Evolutionary conservation across 2,329 filamentous ascomycete species (phyloP).

Genomic region (Alternaria sp.): DNA sequence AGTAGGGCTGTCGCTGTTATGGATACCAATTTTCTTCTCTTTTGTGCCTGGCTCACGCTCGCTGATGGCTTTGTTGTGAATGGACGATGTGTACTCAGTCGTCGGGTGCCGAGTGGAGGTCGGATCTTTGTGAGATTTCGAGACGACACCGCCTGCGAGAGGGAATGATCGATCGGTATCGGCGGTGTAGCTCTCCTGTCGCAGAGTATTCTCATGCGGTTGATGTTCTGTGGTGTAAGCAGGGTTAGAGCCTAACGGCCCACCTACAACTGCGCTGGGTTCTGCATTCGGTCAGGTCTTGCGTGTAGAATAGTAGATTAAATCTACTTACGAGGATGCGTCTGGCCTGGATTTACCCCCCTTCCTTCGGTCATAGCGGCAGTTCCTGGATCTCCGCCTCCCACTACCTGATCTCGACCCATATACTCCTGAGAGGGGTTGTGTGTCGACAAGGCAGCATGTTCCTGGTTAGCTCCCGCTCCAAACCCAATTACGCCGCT

Average conservation of each 20-base stretch:
- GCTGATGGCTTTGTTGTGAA: slow-evolving; percentile 9
- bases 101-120: slow-evolving; percentile 9
- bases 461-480: slow-evolving; percentile 28
- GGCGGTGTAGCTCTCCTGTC: slow-evolving; percentile 28
- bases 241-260: slow-evolving; percentile 8
- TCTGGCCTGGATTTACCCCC: slow-evolving; percentile 17
- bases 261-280: slow-evolving; percentile 3
- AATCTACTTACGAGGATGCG: slow-evolving; percentile 34
- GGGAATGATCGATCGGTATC: slow-evolving; percentile 48
- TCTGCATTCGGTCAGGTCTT: slow-evolving; percentile 24
- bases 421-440: slow-evolving; percentile 24
- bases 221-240: slow-evolving; percentile 7
- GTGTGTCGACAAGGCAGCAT: slow-evolving; percentile 37
- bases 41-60: slow-evolving; percentile 31
- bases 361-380: slow-evolving; percentile 17
- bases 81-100: slow-evolving; percentile 15
- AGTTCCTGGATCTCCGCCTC: slow-evolving; percentile 27
- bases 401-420: slow-evolving; percentile 27
- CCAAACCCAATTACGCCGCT: slow-evolving; percentile 52
- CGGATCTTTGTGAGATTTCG: slow-evolving; percentile 14
- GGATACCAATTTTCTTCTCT: slow-evolving; percentile 26
- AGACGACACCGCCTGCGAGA: slow-evolving; percentile 45
- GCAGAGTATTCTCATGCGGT: slow-evolving; percentile 20
- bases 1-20: slow-evolving; percentile 23
- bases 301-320: slow-evolving; percentile 4